Evolutionary conservation across 768 basidiomycete species (phyloP).

Genomic region (Suillus subaureus): DNA sequence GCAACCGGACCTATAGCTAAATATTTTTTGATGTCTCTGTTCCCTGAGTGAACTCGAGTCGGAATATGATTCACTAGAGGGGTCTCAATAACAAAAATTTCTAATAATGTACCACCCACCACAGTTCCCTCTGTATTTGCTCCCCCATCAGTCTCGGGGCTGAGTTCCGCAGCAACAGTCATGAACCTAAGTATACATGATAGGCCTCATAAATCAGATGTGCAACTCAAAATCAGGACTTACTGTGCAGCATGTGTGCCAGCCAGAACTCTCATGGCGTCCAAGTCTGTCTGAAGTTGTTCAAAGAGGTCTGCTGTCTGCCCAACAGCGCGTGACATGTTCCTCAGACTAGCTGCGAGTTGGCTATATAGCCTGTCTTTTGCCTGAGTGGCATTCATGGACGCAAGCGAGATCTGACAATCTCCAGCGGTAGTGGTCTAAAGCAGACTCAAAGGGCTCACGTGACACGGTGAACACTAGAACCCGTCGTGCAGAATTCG

Average conservation of each 20-base stretch:
- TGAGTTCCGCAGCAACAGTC: slow-evolving; percentile 49
- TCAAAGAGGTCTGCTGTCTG: slow-evolving; percentile 80
- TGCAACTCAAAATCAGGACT: slow-evolving; percentile 27
- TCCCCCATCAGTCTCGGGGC: slow-evolving; percentile 21
- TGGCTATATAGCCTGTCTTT: slow-evolving; percentile 84
- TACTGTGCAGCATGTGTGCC: slow-evolving; percentile 84
- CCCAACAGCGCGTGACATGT: slow-evolving; percentile 66
- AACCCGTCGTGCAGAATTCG: background rate
- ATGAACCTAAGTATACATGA: slow-evolving; percentile 43
- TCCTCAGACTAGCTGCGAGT: slow-evolving; percentile 65
- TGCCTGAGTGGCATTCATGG: slow-evolving; percentile 66
- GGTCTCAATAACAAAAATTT: background rate
- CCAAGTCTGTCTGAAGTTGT: slow-evolving; percentile 71
- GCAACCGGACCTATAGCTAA: background rate
- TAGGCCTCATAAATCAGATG: background rate
- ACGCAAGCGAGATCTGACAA: background rate
- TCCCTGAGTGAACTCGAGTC: background rate
- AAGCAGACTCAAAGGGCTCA: background rate
- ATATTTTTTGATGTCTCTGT: background rate
- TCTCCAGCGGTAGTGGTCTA: background rate
- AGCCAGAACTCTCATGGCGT: slow-evolving; percentile 78
- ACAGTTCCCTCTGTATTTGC: background rate
- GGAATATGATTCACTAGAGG: background rate
- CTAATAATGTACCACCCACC: background rate
- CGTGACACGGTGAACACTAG: background rate